Conservation (phyloP, 768 basidiomycete species). For the Leucocoprinus leucothites region DNA sequence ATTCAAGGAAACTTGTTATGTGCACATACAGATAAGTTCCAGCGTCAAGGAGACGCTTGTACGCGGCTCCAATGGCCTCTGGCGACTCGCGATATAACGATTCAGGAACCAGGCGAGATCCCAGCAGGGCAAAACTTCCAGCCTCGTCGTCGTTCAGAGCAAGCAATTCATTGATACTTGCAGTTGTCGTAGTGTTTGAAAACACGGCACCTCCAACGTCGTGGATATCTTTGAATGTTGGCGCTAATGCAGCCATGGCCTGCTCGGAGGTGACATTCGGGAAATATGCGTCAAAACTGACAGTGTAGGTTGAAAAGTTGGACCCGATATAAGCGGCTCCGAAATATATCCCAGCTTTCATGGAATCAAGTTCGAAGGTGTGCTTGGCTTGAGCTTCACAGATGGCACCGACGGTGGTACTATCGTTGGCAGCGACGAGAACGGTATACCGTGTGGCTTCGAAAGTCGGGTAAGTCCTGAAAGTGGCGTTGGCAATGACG, state of each 20-base stretch:
- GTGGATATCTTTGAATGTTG: background rate
- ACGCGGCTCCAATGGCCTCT: slow-evolving; percentile 18
- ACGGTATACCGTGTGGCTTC: slow-evolving; percentile 20
- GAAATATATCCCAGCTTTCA: slow-evolving; percentile 29
- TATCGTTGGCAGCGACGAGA: slow-evolving; percentile 15
- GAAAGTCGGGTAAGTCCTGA: slow-evolving; percentile 32
- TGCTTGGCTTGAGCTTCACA: slow-evolving; percentile 30
- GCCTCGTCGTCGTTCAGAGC: slow-evolving; percentile 2
- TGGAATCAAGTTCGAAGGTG: slow-evolving; percentile 31
- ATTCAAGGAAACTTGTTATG: background rate
- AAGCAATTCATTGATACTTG: background rate
- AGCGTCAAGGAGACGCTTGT: slow-evolving; percentile 18
- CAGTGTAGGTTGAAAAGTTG: background rate
- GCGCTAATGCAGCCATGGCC: background rate
- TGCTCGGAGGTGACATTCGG: slow-evolving; percentile 15
- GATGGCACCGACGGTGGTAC: slow-evolving; percentile 19
- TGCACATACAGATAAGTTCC: background rate
- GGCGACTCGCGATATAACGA: slow-evolving; percentile 4
- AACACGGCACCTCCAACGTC: background rate
- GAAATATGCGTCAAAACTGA: slow-evolving; percentile 14
- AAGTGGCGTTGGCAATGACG: slow-evolving; percentile 32
- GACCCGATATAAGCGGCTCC: slow-evolving; percentile 5
- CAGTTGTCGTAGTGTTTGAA: background rate
- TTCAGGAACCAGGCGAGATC: slow-evolving; percentile 13
- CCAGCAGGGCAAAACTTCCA: background rate